Evolutionary conservation across 768 basidiomycete genomes (phyloP).

Genomic region (Aureoboletus auriporus): DNA sequence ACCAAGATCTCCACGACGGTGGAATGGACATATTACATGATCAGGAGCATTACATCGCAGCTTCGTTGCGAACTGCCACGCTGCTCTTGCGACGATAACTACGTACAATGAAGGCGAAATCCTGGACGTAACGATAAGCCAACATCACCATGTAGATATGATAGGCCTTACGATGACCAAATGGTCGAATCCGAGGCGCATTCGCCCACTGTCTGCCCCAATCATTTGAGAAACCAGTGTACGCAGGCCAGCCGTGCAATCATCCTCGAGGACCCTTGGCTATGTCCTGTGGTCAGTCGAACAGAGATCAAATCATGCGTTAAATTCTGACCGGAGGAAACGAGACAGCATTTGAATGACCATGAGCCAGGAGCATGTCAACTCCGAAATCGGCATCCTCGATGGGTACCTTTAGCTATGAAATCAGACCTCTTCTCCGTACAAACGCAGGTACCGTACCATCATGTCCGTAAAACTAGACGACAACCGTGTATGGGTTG

Average conservation of each 20-base stretch:
- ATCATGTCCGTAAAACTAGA: neutral
- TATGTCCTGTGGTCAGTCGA: constrained; percentile 7
- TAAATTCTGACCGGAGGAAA: constrained; percentile 14
- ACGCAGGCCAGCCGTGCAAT: constrained; percentile 16
- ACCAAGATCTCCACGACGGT: constrained; percentile 2
- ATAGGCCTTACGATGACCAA: constrained; percentile 16
- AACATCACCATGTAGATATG: neutral
- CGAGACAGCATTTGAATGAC: constrained; percentile 1
- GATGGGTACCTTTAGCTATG: constrained; percentile 9
- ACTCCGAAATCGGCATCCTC: constrained; percentile 8
- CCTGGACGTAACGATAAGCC: constrained; percentile 13
- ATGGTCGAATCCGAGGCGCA: constrained; percentile 15
- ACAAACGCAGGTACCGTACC: constrained; percentile 4
- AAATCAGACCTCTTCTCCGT: constrained; percentile 4
- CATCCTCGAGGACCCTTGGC: constrained; percentile 15
- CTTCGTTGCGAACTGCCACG: neutral
- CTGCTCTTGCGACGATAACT: constrained; percentile 4
- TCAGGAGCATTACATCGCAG: neutral
- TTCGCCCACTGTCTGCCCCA: constrained; percentile 10
- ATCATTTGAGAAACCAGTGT: constrained; percentile 17
- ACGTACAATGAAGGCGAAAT: constrained; percentile 20
- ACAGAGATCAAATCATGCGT: neutral
- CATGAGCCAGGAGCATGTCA: neutral
- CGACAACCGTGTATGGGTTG: neutral
- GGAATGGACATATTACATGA: neutral